Base-by-base conservation (phyloP, 805 yeast genomes). In the Monosporozyma unispora region DNA sequence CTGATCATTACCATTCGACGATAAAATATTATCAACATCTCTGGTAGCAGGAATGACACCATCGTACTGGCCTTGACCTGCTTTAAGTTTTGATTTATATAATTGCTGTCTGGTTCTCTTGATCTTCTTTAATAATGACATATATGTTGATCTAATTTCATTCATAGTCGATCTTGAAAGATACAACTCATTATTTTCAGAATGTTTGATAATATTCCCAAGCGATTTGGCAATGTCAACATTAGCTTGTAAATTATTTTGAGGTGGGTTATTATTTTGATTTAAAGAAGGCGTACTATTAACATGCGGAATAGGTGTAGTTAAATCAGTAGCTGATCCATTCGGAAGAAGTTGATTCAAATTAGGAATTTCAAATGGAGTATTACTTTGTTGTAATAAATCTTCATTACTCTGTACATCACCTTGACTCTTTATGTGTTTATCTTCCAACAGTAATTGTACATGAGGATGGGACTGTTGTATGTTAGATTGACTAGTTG, bases 201-300 rank as follows among this genome's bases (percentile, higher is more conserved):
- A 51, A 49, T 63, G 64, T 45, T 61, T 62, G 12, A 66, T 51
- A 27, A 66, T 56, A 38, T 53, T 59, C 1, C 63, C 62, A 48
- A 66, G 53, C 4, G 68, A 58, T 39, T 60, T 63, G 23, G 68
- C 68, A 31, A 66, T 57, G 21, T 61, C 62, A 4, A 63, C 57
- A 49, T 58, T 62, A 1, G 61, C 53, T 39, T 64, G 60, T 21
- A 59, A 37, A 21, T 33, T 44, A 31, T 21, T 22, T 6, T 8
- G 52, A 16, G n/a, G 28, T 22, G 18, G 18, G 25, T 38, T 44
- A 29, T 4, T 35, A 11, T 35, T 40, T 11, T 6, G 29, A 8
- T 14, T 16, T 3, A 11, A 23, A 25, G 14, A 19, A 29, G 14
- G 27, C 11, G n/a, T 43, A 23, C 14, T 29, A 7, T n/a, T 31